Conservation (phyloP, 257 asterid genomes). For the Buddleja alternifolia region DNA sequence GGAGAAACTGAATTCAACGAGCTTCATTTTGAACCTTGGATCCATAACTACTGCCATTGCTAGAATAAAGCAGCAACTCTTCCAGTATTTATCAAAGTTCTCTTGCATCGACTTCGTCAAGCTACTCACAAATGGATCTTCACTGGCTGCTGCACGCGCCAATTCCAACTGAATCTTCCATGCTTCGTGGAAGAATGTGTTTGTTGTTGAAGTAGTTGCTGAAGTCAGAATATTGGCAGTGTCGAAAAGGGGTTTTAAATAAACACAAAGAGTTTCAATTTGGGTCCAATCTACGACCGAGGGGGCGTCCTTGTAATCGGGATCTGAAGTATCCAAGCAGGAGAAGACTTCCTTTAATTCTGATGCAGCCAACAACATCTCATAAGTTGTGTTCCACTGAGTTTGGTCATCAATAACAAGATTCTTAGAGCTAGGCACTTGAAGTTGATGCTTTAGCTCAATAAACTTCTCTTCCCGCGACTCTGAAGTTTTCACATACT, state of each 20-base stretch:
- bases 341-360: slow-evolving; percentile 90
- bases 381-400: slow-evolving; percentile 91
- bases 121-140: slow-evolving; percentile 60
- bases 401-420: slow-evolving; percentile 77
- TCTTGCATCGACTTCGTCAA: slow-evolving; percentile 77
- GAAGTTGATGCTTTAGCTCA: slow-evolving; percentile 84
- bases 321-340: slow-evolving; percentile 79
- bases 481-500: slow-evolving; percentile 87
- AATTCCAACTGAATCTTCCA: slow-evolving; percentile 95
- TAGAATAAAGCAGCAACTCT: slow-evolving; percentile 68
- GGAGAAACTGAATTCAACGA: slow-evolving; percentile 84
- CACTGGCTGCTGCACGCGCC: slow-evolving; percentile 69
- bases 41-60: slow-evolving; percentile 96
- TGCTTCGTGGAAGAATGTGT: slow-evolving; percentile 88
- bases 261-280: slow-evolving; percentile 65
- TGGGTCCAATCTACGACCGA: slow-evolving; percentile 75
- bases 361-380: slow-evolving; percentile 78
- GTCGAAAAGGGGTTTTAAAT: slow-evolving; percentile 74
- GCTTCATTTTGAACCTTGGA: slow-evolving; percentile 94
- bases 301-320: slow-evolving; percentile 70
- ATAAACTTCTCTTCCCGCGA: slow-evolving; percentile 80
- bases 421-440: slow-evolving; percentile 79
- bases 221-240: slow-evolving; percentile 70
- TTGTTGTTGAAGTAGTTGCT: slow-evolving; percentile 64
- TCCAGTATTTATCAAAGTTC: slow-evolving; percentile 83